A percentile compares a stretch with the other conserved stretches of the same genome.
phyloP scores from a whole-genome alignment of 495 filamentous ascomycete species.

The Aspergillus nanangensis region DNA sequence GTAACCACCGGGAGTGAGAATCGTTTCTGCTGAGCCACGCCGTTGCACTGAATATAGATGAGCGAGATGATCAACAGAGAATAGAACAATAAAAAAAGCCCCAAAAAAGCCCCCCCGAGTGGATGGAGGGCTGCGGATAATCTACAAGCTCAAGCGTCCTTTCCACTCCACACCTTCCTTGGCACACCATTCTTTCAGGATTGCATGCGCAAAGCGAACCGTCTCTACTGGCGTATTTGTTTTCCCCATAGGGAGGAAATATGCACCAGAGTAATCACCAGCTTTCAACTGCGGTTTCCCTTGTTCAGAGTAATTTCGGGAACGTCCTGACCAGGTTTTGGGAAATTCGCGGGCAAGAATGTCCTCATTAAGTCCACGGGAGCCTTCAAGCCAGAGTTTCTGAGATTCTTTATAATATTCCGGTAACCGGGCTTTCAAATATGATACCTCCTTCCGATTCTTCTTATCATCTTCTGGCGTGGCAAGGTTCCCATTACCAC shows the following conservation, averaged over 20 bases:
- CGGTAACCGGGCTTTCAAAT: conserved; percentile 35
- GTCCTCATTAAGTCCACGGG: conserved; percentile 38
- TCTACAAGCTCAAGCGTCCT: conserved; percentile 27
- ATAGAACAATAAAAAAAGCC: background rate
- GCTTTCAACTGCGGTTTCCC: conserved; percentile 29
- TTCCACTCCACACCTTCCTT: conserved; percentile 41
- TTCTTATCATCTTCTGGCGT: conserved; percentile 31
- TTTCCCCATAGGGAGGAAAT: conserved; percentile 38
- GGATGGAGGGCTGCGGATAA: background rate
- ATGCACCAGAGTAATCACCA: conserved; percentile 39
- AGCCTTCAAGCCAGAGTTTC: conserved; percentile 42
- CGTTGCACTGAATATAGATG: no score
- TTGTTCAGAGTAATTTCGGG: conserved; percentile 30
- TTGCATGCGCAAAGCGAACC: conserved; percentile 38
- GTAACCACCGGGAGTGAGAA: no score
- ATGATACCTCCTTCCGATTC: conserved; percentile 33
- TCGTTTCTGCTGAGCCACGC: no score
- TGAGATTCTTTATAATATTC: conserved; percentile 40
- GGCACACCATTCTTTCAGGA: conserved; percentile 43
- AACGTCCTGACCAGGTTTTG: conserved; percentile 39
- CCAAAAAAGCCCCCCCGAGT: no score
- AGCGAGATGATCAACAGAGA: no score
- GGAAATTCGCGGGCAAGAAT: conserved; percentile 40
- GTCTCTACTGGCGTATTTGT: conserved; percentile 41
- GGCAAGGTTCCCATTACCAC: conserved; percentile 31